Evolutionary conservation across 75 land plant species (phyloP).

Genomic region (Picea sitchensis): DNA sequence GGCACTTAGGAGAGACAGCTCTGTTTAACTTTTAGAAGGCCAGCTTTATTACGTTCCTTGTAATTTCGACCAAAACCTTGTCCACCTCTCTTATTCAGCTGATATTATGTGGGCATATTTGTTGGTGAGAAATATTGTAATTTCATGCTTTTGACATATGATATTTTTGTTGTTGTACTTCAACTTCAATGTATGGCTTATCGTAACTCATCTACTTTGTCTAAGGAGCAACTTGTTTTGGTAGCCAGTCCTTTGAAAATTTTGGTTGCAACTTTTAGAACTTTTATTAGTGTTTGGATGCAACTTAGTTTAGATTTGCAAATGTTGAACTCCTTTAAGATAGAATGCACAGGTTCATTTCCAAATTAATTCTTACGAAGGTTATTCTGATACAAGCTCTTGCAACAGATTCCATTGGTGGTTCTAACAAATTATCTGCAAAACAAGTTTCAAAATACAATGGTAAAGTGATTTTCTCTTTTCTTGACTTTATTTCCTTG

Average conservation of each 20-base stretch:
- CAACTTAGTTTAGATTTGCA: constrained; percentile 6
- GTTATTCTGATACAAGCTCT: background rate
- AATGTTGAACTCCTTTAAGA: background rate
- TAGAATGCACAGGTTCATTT: no score
- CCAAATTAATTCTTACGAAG: background rate
- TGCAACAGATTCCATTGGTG: constrained; percentile 82
- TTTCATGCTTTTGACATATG: background rate
- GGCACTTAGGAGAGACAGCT: no score
- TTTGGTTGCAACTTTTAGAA: background rate
- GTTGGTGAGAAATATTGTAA: background rate
- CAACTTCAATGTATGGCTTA: background rate
- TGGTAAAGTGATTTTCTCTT: constrained; percentile 51
- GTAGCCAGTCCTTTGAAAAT: background rate
- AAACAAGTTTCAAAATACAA: constrained; percentile 67
- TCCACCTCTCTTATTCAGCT: background rate
- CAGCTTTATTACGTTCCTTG: no score
- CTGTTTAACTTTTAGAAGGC: no score
- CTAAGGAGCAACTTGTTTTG: background rate
- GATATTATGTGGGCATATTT: no score
- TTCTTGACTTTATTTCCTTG: background rate
- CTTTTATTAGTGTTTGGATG: background rate
- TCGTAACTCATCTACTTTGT: background rate
- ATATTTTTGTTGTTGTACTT: background rate
- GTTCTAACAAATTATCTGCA: constrained; percentile 77
- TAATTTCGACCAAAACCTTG: background rate